Evolutionary conservation across 2,329 filamentous ascomycete genomes (phyloP), one percentile per base, ranked within the genome.

Genomic region (Nannizzia gypsea): DNA sequence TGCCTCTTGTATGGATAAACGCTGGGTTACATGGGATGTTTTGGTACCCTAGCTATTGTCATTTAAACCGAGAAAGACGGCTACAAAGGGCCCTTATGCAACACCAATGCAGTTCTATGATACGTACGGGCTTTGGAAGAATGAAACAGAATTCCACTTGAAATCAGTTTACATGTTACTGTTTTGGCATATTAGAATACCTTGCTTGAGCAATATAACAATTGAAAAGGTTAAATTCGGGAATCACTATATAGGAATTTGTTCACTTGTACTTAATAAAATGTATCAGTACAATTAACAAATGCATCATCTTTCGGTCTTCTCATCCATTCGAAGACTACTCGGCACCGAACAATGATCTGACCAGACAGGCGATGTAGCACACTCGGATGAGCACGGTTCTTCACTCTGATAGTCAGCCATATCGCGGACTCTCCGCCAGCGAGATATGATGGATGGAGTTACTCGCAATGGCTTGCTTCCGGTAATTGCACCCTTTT

Each of bases 361-460:
- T 17, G 50, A 54, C 50, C 50, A 54, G 6, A 28, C 15, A 34
- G 50, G 50, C 15, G 50, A 54, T 54, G 15, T 54, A 36, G 50
- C 15, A 9, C 26, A 54, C 3, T n/a, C n/a, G 2, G 26, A 20
- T 3, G 50, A 6, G 17, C n/a, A 26, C 26, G 31, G 5, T n/a
- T 54, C 28, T 28, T 34, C 50, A 3, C 34, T 34, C 5, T 26
- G 50, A 26, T 40, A 56, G 34, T 58, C 28, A 9, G n/a, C 9
- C 26, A 48, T 40, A 11, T 58, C 56, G 22, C 56, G 60, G 5
- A 59, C 52, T 24, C 8, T 61, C 58, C 59, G 62, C 63, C 59
- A 64, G 58, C 44, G 61, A 28, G 64, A 63, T 24, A 68, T 54
- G 13, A 64, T 59, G 1, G 61, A 64, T 28, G 61, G 61, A n/a